Conservation (phyloP, 1,139 yeast genomes). For the Hanseniaspora sp. region DNA sequence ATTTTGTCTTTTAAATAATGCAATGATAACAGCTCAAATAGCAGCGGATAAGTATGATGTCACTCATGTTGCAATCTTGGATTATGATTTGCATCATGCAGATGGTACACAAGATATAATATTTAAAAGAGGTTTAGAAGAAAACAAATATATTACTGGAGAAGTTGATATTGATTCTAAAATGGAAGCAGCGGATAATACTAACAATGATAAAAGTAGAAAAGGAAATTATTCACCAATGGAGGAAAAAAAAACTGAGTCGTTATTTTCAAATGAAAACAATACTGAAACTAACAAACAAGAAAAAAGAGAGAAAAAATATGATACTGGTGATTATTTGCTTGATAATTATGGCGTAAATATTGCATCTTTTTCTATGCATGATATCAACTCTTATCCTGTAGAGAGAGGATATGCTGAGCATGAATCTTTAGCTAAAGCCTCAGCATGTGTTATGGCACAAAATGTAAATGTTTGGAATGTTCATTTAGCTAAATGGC, state of each 20-base stretch:
- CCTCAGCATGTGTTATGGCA: conserved; percentile 69
- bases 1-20: conserved; percentile 75
- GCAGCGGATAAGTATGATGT: conserved; percentile 55
- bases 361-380: conserved; percentile 75
- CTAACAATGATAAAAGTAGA: conserved; percentile 28
- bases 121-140: conserved; percentile 51
- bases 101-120: conserved; percentile 85
- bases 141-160: conserved; percentile 33
- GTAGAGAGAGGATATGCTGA: conserved; percentile 72
- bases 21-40: conserved; percentile 71
- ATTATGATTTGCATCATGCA: conserved; percentile 84
- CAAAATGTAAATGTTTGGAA: conserved; percentile 80
- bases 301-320: conserved; percentile 32
- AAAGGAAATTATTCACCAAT: conserved; percentile 10
- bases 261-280: conserved; percentile 24
- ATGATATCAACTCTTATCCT: conserved; percentile 79
- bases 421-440: conserved; percentile 58
- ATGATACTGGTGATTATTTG: conserved; percentile 38
- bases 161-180: background rate
- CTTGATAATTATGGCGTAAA: conserved; percentile 42
- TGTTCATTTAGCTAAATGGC: conserved; percentile 62
- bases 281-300: conserved; percentile 21
- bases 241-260: conserved; percentile 23
- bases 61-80: conserved; percentile 73
- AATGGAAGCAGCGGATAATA: conserved; percentile 35